Conservation (phyloP, 306 rosid genomes). For the Pachyrhizus erosus region DNA sequence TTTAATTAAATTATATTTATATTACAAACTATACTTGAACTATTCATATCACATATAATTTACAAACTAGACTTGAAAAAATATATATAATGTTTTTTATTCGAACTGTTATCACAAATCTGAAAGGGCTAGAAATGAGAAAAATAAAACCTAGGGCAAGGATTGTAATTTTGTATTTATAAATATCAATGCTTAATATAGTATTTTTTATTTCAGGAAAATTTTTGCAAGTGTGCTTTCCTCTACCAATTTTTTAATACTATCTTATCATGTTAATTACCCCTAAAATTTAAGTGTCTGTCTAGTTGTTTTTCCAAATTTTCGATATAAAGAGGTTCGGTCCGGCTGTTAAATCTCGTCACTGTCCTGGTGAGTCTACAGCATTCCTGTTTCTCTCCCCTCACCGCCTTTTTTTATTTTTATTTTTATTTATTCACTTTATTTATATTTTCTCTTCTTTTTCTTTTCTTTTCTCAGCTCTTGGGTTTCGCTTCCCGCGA, state of each 20-base stretch:
- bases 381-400: conserved; percentile 11
- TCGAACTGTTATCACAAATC: background rate
- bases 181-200: background rate
- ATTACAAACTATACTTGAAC: too few relatives aligned
- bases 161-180: background rate
- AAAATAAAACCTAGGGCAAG: background rate
- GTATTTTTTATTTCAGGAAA: background rate
- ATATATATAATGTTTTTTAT: background rate
- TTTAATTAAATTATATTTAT: background rate
- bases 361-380: conserved; percentile 36
- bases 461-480: conserved; percentile 16
- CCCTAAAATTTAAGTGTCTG: conserved; percentile 5
- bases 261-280: background rate
- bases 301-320: background rate
- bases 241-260: background rate
- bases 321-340: conserved; percentile 16
- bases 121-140: background rate
- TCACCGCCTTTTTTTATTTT: conserved; percentile 34
- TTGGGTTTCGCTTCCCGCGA: conserved; percentile 49
- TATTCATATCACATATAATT: background rate
- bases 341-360: conserved; percentile 33
- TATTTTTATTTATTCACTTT: background rate
- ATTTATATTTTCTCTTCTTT: too few relatives aligned
- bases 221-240: background rate
- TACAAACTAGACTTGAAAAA: background rate